Conservation (phyloP, 2,329 filamentous ascomycete genomes). For the Massarina eburnea region DNA sequence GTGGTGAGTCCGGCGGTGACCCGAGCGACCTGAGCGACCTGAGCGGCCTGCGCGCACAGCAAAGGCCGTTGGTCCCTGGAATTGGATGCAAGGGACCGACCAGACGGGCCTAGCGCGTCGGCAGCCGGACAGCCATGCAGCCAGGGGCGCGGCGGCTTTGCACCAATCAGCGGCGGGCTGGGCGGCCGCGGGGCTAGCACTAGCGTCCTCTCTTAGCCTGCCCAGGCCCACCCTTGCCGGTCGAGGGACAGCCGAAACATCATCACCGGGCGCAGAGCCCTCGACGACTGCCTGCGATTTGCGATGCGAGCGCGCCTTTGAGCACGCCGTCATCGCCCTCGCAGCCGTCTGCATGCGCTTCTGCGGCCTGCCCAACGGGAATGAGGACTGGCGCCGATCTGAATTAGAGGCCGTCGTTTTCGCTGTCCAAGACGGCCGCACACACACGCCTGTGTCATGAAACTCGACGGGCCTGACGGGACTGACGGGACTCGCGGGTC, state of each 20-base stretch:
- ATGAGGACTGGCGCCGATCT: background rate
- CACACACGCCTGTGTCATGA: constrained; percentile 8
- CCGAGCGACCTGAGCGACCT: no score
- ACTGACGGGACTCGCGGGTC: background rate
- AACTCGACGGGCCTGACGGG: constrained; percentile 9
- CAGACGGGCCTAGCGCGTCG: background rate
- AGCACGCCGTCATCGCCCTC: background rate
- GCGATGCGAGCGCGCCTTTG: no score
- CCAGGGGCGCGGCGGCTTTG: background rate
- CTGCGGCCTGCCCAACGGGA: background rate
- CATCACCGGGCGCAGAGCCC: no score
- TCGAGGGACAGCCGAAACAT: background rate
- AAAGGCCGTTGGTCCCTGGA: background rate
- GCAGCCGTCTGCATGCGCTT: background rate
- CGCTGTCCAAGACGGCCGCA: constrained; percentile 5
- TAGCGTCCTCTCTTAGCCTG: no score
- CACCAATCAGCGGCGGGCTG: background rate
- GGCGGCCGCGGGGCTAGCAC: background rate
- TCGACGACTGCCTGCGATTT: background rate
- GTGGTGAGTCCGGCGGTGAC: constrained; percentile 1
- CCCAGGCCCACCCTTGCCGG: no score
- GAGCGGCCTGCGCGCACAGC: no score
- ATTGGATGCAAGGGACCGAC: background rate
- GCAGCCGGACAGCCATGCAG: background rate
- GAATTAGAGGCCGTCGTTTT: background rate